phyloP scores from a whole-genome alignment of 2,329 filamentous ascomycete genomes.

The Epichloe glyceriae region DNA sequence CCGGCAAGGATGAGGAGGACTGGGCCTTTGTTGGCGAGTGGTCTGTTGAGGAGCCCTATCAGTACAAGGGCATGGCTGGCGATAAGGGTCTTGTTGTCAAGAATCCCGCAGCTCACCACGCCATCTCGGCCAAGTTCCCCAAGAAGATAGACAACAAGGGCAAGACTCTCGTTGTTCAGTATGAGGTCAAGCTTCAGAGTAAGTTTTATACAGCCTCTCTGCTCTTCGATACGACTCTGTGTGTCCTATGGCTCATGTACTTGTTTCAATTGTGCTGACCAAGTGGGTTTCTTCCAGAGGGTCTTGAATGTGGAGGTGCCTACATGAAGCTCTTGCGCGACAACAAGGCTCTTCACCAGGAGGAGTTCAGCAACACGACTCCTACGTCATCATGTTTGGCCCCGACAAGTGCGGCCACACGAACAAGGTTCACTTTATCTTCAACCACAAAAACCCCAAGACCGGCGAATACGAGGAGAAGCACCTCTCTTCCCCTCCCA shows the following conservation, averaged over 20 bases:
- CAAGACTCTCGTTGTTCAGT: conserved; percentile 94
- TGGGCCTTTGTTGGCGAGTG: conserved; percentile 43
- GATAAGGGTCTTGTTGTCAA: conserved; percentile 97
- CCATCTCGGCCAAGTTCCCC: conserved; percentile 97
- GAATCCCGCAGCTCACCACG: conserved; percentile 95
- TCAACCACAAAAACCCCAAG: conserved; percentile 99
- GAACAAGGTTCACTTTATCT: conserved; percentile 98
- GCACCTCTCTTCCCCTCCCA: conserved; percentile 75
- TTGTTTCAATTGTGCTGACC: neutral
- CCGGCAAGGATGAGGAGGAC: conserved; percentile 46
- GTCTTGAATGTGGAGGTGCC: conserved; percentile 92
- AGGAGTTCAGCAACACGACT: conserved; percentile 95
- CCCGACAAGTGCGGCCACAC: conserved; percentile 98
- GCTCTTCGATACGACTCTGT: too few relatives aligned
- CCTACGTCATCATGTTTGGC: conserved; percentile 99
- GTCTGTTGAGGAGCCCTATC: conserved; percentile 85
- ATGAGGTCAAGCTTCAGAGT: conserved; percentile 99
- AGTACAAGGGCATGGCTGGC: conserved; percentile 84
- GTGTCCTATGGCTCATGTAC: neutral
- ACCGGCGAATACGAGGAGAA: conserved; percentile 99
- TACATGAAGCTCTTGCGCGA: conserved; percentile 99
- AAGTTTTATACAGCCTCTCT: conserved; percentile 22
- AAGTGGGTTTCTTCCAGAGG: conserved; percentile 42
- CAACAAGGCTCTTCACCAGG: conserved; percentile 90
- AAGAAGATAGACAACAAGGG: conserved; percentile 95